phyloP scores from a whole-genome alignment of 2,329 filamentous ascomycete genomes.

The Hypomyces perniciosus region DNA sequence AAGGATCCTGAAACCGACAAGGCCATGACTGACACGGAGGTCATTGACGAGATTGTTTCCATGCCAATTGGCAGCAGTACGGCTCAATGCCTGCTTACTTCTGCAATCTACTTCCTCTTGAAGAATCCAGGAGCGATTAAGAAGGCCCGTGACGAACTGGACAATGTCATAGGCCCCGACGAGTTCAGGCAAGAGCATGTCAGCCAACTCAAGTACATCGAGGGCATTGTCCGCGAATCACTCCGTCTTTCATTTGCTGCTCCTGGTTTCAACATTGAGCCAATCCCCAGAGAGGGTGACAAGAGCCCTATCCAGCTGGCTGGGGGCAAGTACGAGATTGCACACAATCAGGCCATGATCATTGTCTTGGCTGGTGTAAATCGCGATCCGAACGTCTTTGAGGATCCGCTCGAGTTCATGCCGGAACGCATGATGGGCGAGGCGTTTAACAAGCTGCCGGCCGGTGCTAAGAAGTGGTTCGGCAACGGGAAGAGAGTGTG shows the following conservation, averaged over 20 bases:
- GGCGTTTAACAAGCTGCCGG: conserved; percentile 36
- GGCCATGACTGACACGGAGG: conserved; percentile 50
- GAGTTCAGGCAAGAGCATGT: conserved; percentile 44
- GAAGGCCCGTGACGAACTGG: conserved; percentile 48
- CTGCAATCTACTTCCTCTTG: conserved; percentile 44
- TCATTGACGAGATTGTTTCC: conserved; percentile 63
- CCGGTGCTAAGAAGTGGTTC: conserved; percentile 44
- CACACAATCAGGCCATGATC: conserved; percentile 44
- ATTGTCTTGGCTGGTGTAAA: conserved; percentile 45
- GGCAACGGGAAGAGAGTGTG: conserved; percentile 48
- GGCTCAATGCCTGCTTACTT: conserved; percentile 39
- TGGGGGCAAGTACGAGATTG: conserved; percentile 43
- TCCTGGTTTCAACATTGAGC: conserved; percentile 50
- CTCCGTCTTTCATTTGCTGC: conserved; percentile 49
- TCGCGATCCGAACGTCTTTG: conserved; percentile 42
- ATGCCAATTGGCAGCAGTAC: conserved; percentile 57
- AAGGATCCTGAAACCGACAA: conserved; percentile 57
- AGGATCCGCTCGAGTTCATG: conserved; percentile 38
- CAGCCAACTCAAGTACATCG: conserved; percentile 45
- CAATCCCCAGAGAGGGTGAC: conserved; percentile 29
- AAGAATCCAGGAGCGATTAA: conserved; percentile 44
- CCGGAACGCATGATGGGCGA: conserved; percentile 46
- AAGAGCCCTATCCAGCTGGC: conserved; percentile 41
- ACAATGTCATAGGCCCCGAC: conserved; percentile 41
- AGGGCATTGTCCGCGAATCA: conserved; percentile 48